phyloP scores from a whole-genome alignment of 2,329 filamentous ascomycete species.

The Hymenoscyphus infarciens region DNA sequence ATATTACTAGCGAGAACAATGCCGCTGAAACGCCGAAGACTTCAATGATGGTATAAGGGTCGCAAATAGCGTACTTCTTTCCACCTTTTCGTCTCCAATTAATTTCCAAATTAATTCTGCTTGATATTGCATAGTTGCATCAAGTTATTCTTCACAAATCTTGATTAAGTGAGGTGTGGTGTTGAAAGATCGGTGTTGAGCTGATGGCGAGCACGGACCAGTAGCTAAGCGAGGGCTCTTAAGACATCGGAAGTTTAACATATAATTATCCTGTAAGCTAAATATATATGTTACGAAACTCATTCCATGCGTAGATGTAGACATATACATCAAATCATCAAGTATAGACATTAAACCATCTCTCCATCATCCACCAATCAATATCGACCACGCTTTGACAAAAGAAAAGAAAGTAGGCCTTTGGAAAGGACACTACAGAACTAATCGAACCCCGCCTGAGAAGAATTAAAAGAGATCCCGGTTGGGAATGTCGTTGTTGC shows the following conservation, averaged over 20 bases:
- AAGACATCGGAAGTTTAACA: not conserved
- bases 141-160: too few relatives aligned
- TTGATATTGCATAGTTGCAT: too few relatives aligned
- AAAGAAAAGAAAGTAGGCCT: not conserved
- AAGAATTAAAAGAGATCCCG: not conserved
- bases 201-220: not conserved
- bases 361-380: not conserved
- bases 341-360: not conserved
- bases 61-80: too few relatives aligned
- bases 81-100: too few relatives aligned
- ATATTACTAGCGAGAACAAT: too few relatives aligned
- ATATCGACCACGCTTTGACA: not conserved
- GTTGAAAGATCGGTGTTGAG: not conserved
- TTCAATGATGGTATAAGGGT: too few relatives aligned
- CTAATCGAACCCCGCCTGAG: not conserved
- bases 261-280: not conserved
- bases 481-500: not conserved
- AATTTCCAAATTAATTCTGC: too few relatives aligned
- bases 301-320: not conserved
- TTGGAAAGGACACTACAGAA: not conserved
- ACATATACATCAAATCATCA: not conserved
- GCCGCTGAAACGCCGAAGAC: too few relatives aligned
- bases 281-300: not conserved
- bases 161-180: too few relatives aligned
- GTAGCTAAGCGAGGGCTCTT: not conserved